Evolutionary conservation across 176 grass and related monocot species (phyloP).

Genomic region (Zizania latifolia): DNA sequence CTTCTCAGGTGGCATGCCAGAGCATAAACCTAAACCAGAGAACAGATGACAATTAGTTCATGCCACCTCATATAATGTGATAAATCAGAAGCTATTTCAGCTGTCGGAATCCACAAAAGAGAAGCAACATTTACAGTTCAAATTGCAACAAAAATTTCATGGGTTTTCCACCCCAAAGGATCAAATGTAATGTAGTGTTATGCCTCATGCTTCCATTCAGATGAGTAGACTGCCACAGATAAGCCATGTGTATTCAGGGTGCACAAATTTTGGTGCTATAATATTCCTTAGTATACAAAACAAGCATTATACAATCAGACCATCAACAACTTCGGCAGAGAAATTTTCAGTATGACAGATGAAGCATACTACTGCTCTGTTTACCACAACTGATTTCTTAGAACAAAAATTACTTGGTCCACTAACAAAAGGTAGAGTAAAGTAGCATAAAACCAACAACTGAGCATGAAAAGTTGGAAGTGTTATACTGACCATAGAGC

Average conservation of each 20-base stretch:
- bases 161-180: not conserved
- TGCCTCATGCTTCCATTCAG: no score
- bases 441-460: not conserved
- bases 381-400: not conserved
- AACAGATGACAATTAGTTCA: not conserved
- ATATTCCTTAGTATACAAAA: no score
- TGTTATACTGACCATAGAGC: constrained; percentile 60
- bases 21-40: constrained; percentile 61
- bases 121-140: not conserved
- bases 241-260: not conserved
- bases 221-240: no score
- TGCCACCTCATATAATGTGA: not conserved
- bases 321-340: no score
- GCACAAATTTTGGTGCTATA: not conserved
- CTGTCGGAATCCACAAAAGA: not conserved
- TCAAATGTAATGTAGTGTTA: no score
- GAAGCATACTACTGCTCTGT: no score
- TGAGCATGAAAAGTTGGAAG: not conserved
- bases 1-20: constrained; percentile 60
- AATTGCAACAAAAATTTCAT: not conserved
- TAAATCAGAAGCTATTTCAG: not conserved
- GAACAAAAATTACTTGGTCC: not conserved
- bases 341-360: no score
- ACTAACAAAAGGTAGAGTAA: no score
- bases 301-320: no score